Base-by-base conservation (phyloP, 208 protist genomes). In the Trypanosoma cruzi region DNA sequence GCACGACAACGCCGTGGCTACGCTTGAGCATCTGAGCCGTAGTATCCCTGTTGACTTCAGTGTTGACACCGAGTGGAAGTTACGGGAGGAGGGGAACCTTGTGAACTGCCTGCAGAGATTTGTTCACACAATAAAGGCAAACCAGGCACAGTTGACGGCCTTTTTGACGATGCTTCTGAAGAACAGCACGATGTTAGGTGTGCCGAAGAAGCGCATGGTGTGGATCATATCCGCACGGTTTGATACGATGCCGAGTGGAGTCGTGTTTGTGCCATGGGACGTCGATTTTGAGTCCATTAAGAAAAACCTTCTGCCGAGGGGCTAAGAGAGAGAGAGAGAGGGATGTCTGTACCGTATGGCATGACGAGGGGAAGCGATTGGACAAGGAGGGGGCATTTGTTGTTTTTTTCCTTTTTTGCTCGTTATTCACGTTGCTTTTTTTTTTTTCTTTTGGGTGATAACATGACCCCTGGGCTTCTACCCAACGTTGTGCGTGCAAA, bases 281-380 rank as follows among this genome's bases (percentile, higher is more conserved):
- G 89, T 95, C 6, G 85, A 95, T 65, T 92, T 95, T 67, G 80
- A 84, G 26, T 90, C 83, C 13, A 91, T 94, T 55, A 87, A 89
- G 66, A 74, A 81, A 37, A 59, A 88, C 18, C 65, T 92, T 2
- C 68, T 92, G n/a, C 64, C 80, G 10, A 66, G 46, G 31, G 58
- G 42, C 10, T 87, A 61, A 77, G 1, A 36, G 29, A n/a, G n/a
- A n/a, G n/a, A n/a, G n/a, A n/a, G n/a, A n/a, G 40, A 11, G 40
- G 13, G 40, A 14, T 44, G 40, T 44, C 40, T 44, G 4, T 16
- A 14, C 40, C 40, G 18, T n/a, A n/a, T n/a, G n/a, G n/a, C n/a
- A n/a, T n/a, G 36, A 10, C 36, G 36, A 40, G 36, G 36, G 36
- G n/a, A n/a, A n/a, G n/a, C n/a, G n/a, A n/a, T n/a, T 44, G 37